Evolutionary conservation across 2,329 filamentous ascomycete genomes (phyloP).

Genomic region (Pseudogymnoascus sp.): DNA sequence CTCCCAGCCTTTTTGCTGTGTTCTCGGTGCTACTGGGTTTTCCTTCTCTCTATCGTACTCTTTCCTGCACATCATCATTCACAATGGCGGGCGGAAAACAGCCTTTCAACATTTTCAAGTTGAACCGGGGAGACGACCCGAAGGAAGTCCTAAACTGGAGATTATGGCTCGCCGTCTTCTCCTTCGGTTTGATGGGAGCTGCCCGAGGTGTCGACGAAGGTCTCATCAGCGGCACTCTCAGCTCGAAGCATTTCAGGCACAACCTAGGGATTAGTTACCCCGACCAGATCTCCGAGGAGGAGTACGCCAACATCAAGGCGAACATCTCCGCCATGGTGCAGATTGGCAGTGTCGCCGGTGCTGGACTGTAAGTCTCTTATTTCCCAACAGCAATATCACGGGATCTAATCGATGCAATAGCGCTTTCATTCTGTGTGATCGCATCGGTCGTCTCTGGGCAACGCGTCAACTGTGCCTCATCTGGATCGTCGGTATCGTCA

Average conservation of each 20-base stretch:
- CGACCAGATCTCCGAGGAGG: conserved; percentile 29
- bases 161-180: conserved; percentile 67
- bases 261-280: conserved; percentile 50
- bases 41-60: background rate
- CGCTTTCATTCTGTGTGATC: conserved; percentile 50
- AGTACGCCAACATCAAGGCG: conserved; percentile 59
- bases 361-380: conserved; percentile 41
- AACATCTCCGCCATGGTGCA: conserved; percentile 79
- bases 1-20: background rate
- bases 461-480: conserved; percentile 47
- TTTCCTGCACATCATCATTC: conserved; percentile 1
- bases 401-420: conserved; percentile 26
- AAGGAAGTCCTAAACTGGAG: conserved; percentile 67
- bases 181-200: conserved; percentile 67
- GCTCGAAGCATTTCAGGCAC: conserved; percentile 53
- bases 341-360: conserved; percentile 64
- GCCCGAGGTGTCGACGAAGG: conserved; percentile 75
- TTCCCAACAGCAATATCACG: background rate
- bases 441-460: conserved; percentile 54
- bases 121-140: conserved; percentile 57
- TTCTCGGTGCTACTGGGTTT: background rate
- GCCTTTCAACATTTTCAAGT: conserved; percentile 54
- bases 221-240: conserved; percentile 63
- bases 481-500: conserved; percentile 49
- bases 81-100: conserved; percentile 46